A percentile compares a stretch with the other conserved stretches of the same genome.
Conservation (phyloP, 2,329 filamentous ascomycete species). For the Pseudogymnoascus sp. region DNA sequence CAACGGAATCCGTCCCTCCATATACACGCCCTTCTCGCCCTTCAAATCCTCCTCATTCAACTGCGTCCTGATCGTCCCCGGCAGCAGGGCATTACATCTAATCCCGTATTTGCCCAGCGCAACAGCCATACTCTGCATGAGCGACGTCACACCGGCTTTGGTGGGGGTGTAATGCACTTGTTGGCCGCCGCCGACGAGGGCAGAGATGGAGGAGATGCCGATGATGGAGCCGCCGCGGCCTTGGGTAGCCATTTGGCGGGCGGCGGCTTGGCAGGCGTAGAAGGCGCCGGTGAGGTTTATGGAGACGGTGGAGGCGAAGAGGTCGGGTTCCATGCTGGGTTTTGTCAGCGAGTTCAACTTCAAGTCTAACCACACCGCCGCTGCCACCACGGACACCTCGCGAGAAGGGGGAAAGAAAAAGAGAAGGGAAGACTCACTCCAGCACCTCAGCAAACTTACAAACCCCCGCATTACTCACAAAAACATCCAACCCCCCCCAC, state of each 20-base stretch:
- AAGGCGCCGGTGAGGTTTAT: conserved; percentile 88
- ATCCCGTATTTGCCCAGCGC: conserved; percentile 70
- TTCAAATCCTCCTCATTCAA: conserved; percentile 75
- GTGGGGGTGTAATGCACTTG: conserved; percentile 86
- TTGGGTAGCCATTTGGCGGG: conserved; percentile 68
- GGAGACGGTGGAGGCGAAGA: conserved; percentile 63
- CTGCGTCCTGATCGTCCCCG: conserved; percentile 77
- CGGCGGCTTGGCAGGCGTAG: conserved; percentile 77
- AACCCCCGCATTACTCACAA: conserved; percentile 82
- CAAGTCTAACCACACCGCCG: too few species aligned
- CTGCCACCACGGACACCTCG: too few species aligned
- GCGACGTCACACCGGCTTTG: conserved; percentile 70
- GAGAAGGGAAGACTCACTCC: conserved; percentile 39
- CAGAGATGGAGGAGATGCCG: conserved; percentile 64
- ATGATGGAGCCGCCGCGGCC: conserved; percentile 71
- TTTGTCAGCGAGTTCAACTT: neutral
- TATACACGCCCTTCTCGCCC: conserved; percentile 66
- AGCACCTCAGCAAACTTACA: conserved; percentile 86
- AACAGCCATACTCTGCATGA: conserved; percentile 79
- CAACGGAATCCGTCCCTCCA: conserved; percentile 74
- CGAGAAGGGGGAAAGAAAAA: conserved; percentile 12
- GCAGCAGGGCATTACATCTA: conserved; percentile 74
- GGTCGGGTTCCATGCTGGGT: conserved; percentile 54
- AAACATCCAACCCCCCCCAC: conserved; percentile 62
- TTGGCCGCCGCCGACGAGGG: conserved; percentile 67